Evolutionary conservation across 345 rosid species (phyloP), one percentile per base, ranked within the genome.

Genomic region (Rhizophora mangle): DNA sequence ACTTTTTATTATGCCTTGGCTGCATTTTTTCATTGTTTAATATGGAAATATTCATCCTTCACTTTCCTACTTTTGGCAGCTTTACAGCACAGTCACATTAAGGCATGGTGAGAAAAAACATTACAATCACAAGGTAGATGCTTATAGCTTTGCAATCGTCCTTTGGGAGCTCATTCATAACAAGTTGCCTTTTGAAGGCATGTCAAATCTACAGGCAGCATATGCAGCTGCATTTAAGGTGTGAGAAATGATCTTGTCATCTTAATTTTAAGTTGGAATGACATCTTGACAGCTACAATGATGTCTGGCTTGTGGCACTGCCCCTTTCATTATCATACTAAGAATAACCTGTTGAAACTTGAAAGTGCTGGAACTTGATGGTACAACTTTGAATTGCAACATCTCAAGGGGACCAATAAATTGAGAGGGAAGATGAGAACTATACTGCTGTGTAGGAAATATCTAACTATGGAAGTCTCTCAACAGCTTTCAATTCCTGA

Each of bases 141-240:
- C 89, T 15, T 95, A 95, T 77, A 95, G 99, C 88, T 95, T 87
- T 31, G 99, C 94, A n/a, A 90, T 95, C 30, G 98, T 95, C 54
- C 83, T 92, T 62, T 95, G 99, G 99, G 99, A 95, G 82, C 90
- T 95, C 62, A 81, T 92, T 79, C 98, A 85, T 73, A 95, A 92
- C 69, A 92, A 89, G 86, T 78, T 92, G 81, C 99, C 99, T 2
- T 95, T 95, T 47, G 99, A 95, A 85, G 99, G 99, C 86, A 95
- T 95, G 99, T 95, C 99, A 0, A 95, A 95, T 82, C 83, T 95
- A 49, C 99, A 95, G 85, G 99, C 99, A 36, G 99, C 99, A 32
- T 95, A 95, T 76, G 99, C 99, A 6, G 99, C 99, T 62, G 99
- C 99, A 27, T 95, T 95, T 67, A 95, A 92, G 97, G 99, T 92